Evolutionary conservation across 345 rosid species (phyloP).

Genomic region (Murraya paniculata): DNA sequence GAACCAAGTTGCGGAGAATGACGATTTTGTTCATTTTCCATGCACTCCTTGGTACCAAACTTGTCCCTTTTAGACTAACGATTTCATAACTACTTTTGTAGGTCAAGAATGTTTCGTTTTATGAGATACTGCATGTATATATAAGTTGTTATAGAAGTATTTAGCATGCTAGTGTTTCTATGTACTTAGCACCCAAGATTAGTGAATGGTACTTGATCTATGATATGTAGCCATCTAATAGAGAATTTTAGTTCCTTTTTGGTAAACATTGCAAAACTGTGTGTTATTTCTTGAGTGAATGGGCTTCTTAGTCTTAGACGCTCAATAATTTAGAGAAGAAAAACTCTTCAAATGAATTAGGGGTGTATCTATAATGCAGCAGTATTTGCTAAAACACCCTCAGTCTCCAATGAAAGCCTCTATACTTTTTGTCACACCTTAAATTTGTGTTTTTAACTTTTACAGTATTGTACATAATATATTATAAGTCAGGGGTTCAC

Average conservation of each 20-base stretch:
- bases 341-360: neutral
- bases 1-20: slow-evolving; percentile 2
- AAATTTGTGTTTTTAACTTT: no score
- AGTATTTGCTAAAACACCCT: no score
- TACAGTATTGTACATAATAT: no score
- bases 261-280: neutral
- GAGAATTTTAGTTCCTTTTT: neutral
- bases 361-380: no score
- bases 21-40: neutral
- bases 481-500: no score
- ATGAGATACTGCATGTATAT: neutral
- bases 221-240: neutral
- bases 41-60: neutral
- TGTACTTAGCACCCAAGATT: neutral
- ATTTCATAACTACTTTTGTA: no score
- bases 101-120: no score
- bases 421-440: no score
- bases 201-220: neutral
- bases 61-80: neutral
- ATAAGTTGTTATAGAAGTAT: neutral
- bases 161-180: neutral
- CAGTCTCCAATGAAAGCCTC: no score
- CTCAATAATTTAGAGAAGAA: neutral
- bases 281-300: neutral
- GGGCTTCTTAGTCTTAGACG: neutral